A percentile compares a stretch with the other conserved stretches of the same genome.
Evolutionary conservation across 768 basidiomycete genomes (phyloP).

Genomic region (Naganishia antarctica): DNA sequence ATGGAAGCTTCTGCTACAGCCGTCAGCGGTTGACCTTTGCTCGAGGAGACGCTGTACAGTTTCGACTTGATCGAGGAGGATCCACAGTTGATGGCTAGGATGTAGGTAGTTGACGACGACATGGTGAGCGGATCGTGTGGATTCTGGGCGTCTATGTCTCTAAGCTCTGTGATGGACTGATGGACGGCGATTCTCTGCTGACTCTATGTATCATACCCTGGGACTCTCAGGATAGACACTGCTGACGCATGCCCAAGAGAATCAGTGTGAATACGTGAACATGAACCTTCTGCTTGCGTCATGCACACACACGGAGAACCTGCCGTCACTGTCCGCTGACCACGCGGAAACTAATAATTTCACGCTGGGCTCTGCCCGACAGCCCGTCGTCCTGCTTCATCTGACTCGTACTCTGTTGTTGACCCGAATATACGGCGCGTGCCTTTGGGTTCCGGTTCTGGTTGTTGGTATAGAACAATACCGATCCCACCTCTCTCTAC

Average conservation of each 20-base stretch:
- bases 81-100: slow-evolving; percentile 72
- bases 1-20: slow-evolving; percentile 36
- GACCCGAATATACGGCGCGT: background rate
- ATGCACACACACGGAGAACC: background rate
- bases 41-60: slow-evolving; percentile 54
- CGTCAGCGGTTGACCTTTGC: slow-evolving; percentile 32
- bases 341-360: slow-evolving; percentile 16
- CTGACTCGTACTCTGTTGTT: no score
- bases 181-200: no score
- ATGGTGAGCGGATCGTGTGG: background rate
- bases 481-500: slow-evolving; percentile 3
- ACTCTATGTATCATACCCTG: background rate
- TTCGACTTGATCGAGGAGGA: slow-evolving; percentile 82
- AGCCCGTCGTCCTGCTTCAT: background rate
- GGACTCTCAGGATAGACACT: no score
- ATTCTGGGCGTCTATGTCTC: no score
- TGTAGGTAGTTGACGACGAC: slow-evolving; percentile 35
- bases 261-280: no score
- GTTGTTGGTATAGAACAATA: background rate
- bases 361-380: no score
- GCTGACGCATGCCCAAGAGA: no score
- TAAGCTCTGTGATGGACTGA: no score
- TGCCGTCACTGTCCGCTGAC: background rate
- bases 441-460: slow-evolving; percentile 5
- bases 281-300: slow-evolving; percentile 21